Percentiles rank a stretch among this genome's conserved stretches.
Conservation (phyloP, 768 basidiomycete species). For the Suillus occidentalis region DNA sequence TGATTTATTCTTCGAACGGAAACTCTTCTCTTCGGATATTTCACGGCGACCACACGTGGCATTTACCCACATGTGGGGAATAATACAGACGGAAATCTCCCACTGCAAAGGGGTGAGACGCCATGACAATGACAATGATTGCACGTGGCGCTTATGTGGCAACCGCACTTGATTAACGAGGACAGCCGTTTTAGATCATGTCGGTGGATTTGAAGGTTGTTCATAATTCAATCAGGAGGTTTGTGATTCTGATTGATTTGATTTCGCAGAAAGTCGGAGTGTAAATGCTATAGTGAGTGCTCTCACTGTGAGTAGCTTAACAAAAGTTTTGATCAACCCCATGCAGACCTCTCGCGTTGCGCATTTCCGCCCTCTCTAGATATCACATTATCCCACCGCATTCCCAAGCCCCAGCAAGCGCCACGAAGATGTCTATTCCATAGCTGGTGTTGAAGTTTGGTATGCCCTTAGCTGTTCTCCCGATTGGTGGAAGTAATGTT, state of each 20-base stretch:
- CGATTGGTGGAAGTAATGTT: background rate
- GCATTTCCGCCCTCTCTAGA: background rate
- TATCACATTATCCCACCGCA: background rate
- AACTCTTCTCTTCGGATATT: background rate
- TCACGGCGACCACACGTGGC: conserved; percentile 1
- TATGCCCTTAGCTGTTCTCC: background rate
- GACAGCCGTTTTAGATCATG: background rate
- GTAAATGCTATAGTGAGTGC: background rate
- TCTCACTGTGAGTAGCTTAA: background rate
- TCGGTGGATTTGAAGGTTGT: background rate
- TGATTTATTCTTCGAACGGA: background rate
- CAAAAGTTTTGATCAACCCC: background rate
- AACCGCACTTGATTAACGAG: background rate
- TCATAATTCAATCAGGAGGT: background rate
- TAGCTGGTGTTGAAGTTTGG: background rate
- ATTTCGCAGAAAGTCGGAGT: background rate
- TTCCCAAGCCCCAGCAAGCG: background rate
- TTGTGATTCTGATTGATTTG: background rate
- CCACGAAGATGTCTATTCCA: background rate
- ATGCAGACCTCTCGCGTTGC: background rate
- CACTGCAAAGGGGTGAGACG: background rate
- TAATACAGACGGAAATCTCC: background rate
- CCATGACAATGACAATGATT: conserved; percentile 1
- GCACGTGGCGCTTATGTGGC: background rate
- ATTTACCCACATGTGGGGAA: background rate